These are phyloP conservation scores for Hypoxylon sp. DNA, from an alignment of 2,329 filamentous ascomycete species.

Conservation along the genomic window DNA sequence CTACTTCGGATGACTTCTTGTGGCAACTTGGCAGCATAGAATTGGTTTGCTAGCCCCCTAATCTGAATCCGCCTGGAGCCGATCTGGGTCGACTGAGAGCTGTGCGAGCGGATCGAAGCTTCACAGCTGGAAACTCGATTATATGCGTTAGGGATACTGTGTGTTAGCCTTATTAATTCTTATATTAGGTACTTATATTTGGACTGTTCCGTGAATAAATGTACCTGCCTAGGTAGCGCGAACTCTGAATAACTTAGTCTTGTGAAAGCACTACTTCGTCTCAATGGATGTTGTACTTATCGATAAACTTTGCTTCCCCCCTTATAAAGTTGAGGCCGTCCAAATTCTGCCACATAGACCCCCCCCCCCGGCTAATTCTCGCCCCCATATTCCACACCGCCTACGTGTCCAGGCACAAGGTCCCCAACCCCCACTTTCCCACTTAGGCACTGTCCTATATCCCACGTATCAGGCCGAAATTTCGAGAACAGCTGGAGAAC, in stretches of 20 bases:
- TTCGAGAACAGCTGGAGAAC: constrained; percentile 40
- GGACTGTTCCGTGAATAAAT: neutral
- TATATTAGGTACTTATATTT: no score
- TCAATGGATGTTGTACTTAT: neutral
- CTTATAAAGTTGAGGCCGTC: neutral
- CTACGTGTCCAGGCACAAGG: constrained; percentile 9
- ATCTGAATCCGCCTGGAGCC: constrained; percentile 21
- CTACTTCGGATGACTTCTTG: constrained; percentile 20
- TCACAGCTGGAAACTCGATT: no score
- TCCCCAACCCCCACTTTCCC: constrained; percentile 31
- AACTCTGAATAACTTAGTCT: neutral
- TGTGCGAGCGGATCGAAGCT: no score
- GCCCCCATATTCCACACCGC: constrained; percentile 9
- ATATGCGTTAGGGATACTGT: no score
- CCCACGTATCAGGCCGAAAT: constrained; percentile 45
- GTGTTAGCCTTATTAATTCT: neutral
- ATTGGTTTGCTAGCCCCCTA: neutral
- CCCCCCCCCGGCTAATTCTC: neutral
- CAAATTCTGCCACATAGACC: constrained; percentile 6
- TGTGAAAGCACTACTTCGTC: neutral
- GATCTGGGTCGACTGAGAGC: no score
- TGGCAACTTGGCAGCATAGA: neutral
- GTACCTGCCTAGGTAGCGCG: no score
- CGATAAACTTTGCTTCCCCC: neutral
- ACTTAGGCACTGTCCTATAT: constrained; percentile 28